These are phyloP conservation scores for Testicularia cyperi DNA, from an alignment of 1,284 basidiomycete genomes.

Conservation along the genomic window DNA sequence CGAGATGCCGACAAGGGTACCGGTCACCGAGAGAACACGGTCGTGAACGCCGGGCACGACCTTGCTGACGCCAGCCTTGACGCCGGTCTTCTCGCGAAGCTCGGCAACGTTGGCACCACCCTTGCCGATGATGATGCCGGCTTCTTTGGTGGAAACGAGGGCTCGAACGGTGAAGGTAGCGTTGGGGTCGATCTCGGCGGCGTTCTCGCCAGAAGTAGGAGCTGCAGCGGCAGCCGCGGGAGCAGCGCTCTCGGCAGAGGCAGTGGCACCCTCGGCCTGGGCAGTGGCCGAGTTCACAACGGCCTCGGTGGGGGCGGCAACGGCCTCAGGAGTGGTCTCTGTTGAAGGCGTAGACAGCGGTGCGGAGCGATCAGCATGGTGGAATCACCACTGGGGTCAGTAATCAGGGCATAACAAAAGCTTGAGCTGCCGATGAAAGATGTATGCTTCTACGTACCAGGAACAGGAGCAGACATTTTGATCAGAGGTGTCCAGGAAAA, in stretches of 20 bases:
- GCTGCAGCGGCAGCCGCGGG: too few relatives aligned
- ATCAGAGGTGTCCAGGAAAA: too few relatives aligned
- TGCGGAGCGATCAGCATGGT: conserved; percentile 1
- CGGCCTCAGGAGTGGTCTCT: conserved; percentile 26
- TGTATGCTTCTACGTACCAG: too few relatives aligned
- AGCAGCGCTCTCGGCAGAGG: conserved; percentile 9
- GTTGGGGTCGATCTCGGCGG: conserved; percentile 35
- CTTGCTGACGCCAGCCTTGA: conserved; percentile 97
- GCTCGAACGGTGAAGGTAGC: conserved; percentile 47
- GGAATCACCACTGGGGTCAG: too few relatives aligned
- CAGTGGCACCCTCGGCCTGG: conserved; percentile 2
- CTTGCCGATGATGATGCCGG: conserved; percentile 68
- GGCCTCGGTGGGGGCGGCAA: conserved; percentile 3
- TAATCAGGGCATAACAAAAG: too few relatives aligned
- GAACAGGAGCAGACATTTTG: too few relatives aligned
- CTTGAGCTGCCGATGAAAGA: too few relatives aligned
- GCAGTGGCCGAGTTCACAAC: background rate
- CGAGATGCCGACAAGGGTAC: conserved; percentile 85
- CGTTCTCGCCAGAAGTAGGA: conserved; percentile 27
- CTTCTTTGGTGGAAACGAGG: conserved; percentile 56
- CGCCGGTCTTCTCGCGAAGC: conserved; percentile 87
- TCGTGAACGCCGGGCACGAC: conserved; percentile 96
- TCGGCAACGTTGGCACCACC: conserved; percentile 95
- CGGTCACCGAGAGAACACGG: conserved; percentile 89
- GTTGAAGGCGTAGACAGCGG: too few relatives aligned